These are phyloP conservation scores for Russula compacta DNA, from an alignment of 768 basidiomycete species.

Conservation along the genomic window DNA sequence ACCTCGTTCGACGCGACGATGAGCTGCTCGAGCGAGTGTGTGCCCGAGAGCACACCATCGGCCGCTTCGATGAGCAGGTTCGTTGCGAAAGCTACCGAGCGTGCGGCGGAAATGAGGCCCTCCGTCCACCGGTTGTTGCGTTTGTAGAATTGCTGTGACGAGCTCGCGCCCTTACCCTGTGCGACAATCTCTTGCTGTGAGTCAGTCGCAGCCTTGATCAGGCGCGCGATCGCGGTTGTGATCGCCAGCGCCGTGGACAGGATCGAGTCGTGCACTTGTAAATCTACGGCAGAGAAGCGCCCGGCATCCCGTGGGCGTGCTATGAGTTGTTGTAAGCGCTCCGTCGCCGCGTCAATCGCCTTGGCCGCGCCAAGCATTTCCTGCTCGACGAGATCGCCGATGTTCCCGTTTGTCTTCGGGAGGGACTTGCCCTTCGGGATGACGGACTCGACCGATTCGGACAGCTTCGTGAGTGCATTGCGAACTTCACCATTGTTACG, in stretches of 20 bases:
- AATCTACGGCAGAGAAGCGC: constrained; percentile 84
- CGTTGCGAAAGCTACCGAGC: constrained; percentile 95
- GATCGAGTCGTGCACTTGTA: constrained; percentile 98
- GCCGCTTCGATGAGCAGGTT: constrained; percentile 93
- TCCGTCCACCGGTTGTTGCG: constrained; percentile 99
- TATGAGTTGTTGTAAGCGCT: constrained; percentile 86
- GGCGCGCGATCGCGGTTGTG: constrained; percentile 86
- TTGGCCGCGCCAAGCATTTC: constrained; percentile 92
- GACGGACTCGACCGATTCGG: constrained; percentile 77
- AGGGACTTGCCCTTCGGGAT: constrained; percentile 77
- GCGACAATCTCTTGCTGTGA: constrained; percentile 98
- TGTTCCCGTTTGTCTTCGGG: constrained; percentile 78
- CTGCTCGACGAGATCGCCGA: constrained; percentile 91
- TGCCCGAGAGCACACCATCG: constrained; percentile 93
- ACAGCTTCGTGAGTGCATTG: constrained; percentile 72
- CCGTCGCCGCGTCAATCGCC: constrained; percentile 90
- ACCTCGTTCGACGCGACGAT: constrained; percentile 99
- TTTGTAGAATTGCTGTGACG: constrained; percentile 97
- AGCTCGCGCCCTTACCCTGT: constrained; percentile 87
- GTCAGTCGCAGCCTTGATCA: constrained; percentile 94
- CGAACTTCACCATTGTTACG: constrained; percentile 84
- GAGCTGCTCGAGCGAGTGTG: constrained; percentile 95
- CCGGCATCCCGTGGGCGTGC: constrained; percentile 77
- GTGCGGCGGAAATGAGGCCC: constrained; percentile 95
- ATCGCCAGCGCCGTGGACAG: constrained; percentile 89